Conservation (phyloP, 495 filamentous ascomycete species). For the Hypoxylon lienhwacheense region DNA sequence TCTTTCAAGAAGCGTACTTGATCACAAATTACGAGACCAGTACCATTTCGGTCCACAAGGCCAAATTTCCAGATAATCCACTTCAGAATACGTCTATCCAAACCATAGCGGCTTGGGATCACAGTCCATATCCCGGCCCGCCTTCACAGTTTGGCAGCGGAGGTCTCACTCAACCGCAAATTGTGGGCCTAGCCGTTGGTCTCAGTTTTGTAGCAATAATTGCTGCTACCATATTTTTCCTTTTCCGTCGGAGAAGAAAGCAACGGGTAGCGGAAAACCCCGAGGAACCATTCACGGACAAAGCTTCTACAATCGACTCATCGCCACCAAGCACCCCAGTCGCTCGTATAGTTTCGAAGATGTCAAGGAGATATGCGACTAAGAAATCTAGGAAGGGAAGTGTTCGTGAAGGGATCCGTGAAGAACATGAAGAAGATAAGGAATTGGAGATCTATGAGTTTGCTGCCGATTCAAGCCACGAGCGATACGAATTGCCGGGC, state of each 20-base stretch:
- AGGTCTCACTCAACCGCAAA: constrained; percentile 51
- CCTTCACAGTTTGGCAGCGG: constrained; percentile 16
- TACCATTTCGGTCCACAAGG: constrained; percentile 62
- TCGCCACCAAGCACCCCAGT: constrained; percentile 27
- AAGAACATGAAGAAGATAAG: constrained; percentile 28
- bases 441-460: constrained; percentile 46
- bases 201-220: constrained; percentile 50
- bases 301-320: constrained; percentile 32
- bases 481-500: constrained; percentile 54
- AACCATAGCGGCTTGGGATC: constrained; percentile 48
- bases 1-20: constrained; percentile 72
- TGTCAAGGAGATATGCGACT: constrained; percentile 24
- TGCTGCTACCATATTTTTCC: constrained; percentile 41
- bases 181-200: constrained; percentile 45
- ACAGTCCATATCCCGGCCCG: constrained; percentile 50
- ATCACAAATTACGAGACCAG: constrained; percentile 66
- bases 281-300: constrained; percentile 30
- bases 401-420: constrained; percentile 11
- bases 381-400: constrained; percentile 31
- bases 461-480: constrained; percentile 49
- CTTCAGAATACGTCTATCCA: constrained; percentile 51
- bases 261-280: constrained; percentile 5
- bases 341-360: constrained; percentile 26
- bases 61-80: constrained; percentile 52
- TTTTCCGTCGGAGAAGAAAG: constrained; percentile 36